Percentiles rank a stretch among this genome's conserved stretches.
Evolutionary conservation across 2,329 filamentous ascomycete genomes (phyloP).

Genomic region (Epichloe sp.): DNA sequence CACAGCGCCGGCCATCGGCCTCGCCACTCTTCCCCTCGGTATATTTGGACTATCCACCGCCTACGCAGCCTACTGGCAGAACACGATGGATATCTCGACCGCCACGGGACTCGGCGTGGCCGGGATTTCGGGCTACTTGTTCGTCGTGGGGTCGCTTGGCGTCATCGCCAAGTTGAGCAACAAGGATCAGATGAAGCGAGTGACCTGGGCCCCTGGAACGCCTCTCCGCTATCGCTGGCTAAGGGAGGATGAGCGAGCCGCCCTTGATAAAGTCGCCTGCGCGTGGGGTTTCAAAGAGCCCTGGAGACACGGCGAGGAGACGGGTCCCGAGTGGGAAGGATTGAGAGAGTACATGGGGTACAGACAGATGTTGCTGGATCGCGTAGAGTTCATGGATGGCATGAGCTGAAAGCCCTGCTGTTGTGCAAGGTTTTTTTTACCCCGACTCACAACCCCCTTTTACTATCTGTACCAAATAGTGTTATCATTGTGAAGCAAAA

Average conservation of each 20-base stretch:
- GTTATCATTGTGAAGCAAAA: no score
- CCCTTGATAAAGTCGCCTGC: conserved; percentile 72
- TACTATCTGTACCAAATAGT: neutral
- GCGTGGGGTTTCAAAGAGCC: conserved; percentile 85
- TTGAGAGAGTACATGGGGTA: conserved; percentile 72
- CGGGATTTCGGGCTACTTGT: conserved; percentile 72
- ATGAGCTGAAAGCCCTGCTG: conserved; percentile 40
- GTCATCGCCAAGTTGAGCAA: conserved; percentile 72
- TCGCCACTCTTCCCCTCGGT: conserved; percentile 49
- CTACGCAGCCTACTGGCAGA: conserved; percentile 32
- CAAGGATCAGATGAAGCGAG: conserved; percentile 90
- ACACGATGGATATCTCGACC: conserved; percentile 61
- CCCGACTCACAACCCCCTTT: neutral
- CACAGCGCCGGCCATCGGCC: conserved; percentile 43
- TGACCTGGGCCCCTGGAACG: conserved; percentile 78
- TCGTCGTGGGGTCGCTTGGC: conserved; percentile 69
- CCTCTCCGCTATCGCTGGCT: conserved; percentile 73
- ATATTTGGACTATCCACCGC: conserved; percentile 55
- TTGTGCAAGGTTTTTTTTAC: neutral
- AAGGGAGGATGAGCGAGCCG: conserved; percentile 77
- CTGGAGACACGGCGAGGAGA: conserved; percentile 74
- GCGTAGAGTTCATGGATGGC: conserved; percentile 80
- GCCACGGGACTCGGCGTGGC: conserved; percentile 70
- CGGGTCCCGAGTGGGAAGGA: conserved; percentile 78
- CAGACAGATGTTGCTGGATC: conserved; percentile 82